These are phyloP conservation scores for Epichloe sylvatica DNA, from an alignment of 2,329 filamentous ascomycete genomes.

Conservation along the genomic window DNA sequence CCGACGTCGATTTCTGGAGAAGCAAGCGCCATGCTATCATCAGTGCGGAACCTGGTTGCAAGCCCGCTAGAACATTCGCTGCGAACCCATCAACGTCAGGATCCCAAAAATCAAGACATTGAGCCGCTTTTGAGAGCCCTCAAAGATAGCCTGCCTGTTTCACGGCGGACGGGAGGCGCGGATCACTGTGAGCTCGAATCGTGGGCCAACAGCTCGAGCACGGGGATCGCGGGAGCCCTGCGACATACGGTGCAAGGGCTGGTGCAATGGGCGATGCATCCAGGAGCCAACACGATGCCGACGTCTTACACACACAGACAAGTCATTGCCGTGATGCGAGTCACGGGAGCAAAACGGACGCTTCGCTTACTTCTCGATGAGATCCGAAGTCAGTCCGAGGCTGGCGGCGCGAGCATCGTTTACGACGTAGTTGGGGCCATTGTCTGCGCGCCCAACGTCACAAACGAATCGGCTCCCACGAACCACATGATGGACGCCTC, in stretches of 20 bases:
- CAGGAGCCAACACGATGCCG: slow-evolving; percentile 39
- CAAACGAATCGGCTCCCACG: slow-evolving; percentile 25
- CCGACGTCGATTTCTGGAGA: slow-evolving; percentile 59
- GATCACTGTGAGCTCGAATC: slow-evolving; percentile 53
- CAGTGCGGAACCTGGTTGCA: slow-evolving; percentile 58
- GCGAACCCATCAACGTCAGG: slow-evolving; percentile 49
- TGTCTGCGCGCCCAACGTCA: slow-evolving; percentile 51
- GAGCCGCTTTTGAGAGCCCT: slow-evolving; percentile 55
- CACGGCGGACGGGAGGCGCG: slow-evolving; percentile 46
- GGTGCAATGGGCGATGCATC: slow-evolving; percentile 51
- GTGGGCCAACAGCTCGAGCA: slow-evolving; percentile 45
- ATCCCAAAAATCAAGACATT: slow-evolving; percentile 54
- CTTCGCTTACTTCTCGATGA: slow-evolving; percentile 54
- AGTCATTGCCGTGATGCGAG: slow-evolving; percentile 44
- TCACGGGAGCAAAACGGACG: slow-evolving; percentile 48
- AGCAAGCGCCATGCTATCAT: slow-evolving; percentile 54
- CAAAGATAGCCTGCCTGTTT: slow-evolving; percentile 42
- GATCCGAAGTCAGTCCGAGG: slow-evolving; percentile 45
- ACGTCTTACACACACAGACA: slow-evolving; percentile 61
- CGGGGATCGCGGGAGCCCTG: slow-evolving; percentile 43
- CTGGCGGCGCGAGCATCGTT: slow-evolving; percentile 43
- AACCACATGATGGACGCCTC: slow-evolving; percentile 19
- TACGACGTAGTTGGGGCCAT: slow-evolving; percentile 58
- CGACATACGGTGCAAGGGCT: slow-evolving; percentile 49
- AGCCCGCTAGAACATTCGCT: slow-evolving; percentile 55